These are phyloP conservation scores for Gliomastix tumulicola DNA, from an alignment of 2,329 filamentous ascomycete species.

Conservation along the genomic window DNA sequence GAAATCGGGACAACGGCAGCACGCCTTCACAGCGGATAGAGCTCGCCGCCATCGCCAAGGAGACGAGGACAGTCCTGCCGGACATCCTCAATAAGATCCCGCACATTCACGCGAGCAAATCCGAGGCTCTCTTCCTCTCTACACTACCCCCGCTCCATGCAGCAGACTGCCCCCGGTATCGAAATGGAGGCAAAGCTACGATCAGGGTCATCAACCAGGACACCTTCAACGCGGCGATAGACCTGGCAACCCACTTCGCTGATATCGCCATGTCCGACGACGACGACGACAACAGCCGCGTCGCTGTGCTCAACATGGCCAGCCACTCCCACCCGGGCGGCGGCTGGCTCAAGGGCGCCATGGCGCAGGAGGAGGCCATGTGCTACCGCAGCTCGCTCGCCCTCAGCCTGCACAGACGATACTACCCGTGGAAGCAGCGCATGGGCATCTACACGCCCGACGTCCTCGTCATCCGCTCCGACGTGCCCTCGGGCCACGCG, in stretches of 20 bases:
- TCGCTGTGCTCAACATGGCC: slow-evolving; percentile 62
- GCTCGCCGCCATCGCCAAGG: slow-evolving; percentile 34
- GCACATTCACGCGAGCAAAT: slow-evolving; percentile 23
- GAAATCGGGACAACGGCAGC: no score
- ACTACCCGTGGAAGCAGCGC: slow-evolving; percentile 45
- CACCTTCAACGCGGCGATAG: slow-evolving; percentile 44
- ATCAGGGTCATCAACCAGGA: slow-evolving; percentile 50
- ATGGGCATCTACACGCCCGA: slow-evolving; percentile 53
- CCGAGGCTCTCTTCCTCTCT: slow-evolving; percentile 27
- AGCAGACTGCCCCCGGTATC: slow-evolving; percentile 30
- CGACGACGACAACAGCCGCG: slow-evolving; percentile 19
- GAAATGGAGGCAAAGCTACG: background rate
- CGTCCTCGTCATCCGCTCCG: slow-evolving; percentile 51
- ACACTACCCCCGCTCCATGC: slow-evolving; percentile 29
- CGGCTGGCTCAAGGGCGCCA: slow-evolving; percentile 53
- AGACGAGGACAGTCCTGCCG: slow-evolving; percentile 40
- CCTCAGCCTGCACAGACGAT: slow-evolving; percentile 33
- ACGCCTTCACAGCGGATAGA: slow-evolving; percentile 6
- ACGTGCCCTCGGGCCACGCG: slow-evolving; percentile 34
- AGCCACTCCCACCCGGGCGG: slow-evolving; percentile 52
- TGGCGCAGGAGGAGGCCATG: slow-evolving; percentile 63
- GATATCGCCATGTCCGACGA: no score
- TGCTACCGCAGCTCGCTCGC: slow-evolving; percentile 56
- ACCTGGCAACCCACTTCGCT: slow-evolving; percentile 17
- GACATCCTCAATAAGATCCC: slow-evolving; percentile 36